Conservation (phyloP, 139 green algal genomes). For the Cymbomonas tetramitiformis region DNA sequence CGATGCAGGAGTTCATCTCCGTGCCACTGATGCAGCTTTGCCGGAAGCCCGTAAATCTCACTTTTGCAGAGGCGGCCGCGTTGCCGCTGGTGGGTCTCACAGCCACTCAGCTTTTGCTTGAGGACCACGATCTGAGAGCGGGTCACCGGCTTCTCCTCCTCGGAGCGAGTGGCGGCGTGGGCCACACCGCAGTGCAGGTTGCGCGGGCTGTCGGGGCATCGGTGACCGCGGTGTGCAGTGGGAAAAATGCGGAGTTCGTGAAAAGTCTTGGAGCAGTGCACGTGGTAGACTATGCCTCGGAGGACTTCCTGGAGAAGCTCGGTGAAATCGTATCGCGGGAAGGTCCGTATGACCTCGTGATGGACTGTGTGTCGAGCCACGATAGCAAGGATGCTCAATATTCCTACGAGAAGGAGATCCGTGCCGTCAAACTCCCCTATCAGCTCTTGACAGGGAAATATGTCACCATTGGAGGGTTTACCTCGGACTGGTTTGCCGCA, state of each 20-base stretch:
- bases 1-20: neutral
- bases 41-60: neutral
- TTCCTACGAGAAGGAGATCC: slow-evolving; percentile 3
- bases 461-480: neutral
- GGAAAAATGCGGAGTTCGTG: slow-evolving; percentile 2
- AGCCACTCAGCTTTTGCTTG: neutral
- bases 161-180: slow-evolving; percentile 12
- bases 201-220: neutral
- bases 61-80: slow-evolving; percentile 1
- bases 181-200: slow-evolving; percentile 6
- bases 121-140: neutral
- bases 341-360: slow-evolving; percentile 11
- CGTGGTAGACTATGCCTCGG: slow-evolving; percentile 3
- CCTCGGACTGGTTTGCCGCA: neutral
- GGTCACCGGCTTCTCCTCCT: slow-evolving; percentile 4
- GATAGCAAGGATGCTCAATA: neutral
- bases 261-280: neutral
- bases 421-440: neutral
- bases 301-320: neutral
- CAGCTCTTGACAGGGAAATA: no score
- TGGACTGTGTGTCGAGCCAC: slow-evolving; percentile 16
- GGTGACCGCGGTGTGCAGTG: slow-evolving; percentile 6
- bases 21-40: slow-evolving; percentile 5
- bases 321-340: no score
- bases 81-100: neutral